Conservation (phyloP, 2,329 filamentous ascomycete species). For the Nemania sp. region DNA sequence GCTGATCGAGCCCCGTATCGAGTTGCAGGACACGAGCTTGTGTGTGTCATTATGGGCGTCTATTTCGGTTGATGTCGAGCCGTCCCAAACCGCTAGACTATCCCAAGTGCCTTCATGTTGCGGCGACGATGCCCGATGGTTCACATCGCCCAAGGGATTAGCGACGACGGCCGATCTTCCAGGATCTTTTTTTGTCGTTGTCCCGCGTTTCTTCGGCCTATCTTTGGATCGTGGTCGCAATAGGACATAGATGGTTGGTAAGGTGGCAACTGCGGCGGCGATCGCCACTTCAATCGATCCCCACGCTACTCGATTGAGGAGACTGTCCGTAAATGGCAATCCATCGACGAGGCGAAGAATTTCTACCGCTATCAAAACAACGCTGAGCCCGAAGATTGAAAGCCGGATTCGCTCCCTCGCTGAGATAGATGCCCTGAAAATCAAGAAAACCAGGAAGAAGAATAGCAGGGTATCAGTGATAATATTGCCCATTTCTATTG, state of each 20-base stretch:
- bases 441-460: slow-evolving; percentile 17
- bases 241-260: slow-evolving; percentile 25
- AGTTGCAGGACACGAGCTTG: not conserved
- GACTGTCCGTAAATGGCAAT: not conserved
- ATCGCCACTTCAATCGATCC: slow-evolving; percentile 23
- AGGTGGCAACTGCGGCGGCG: slow-evolving; percentile 19
- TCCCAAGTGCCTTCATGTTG: not conserved
- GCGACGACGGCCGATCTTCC: not conserved
- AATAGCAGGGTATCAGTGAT: slow-evolving; percentile 23
- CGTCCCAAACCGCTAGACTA: not conserved
- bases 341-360: slow-evolving; percentile 24
- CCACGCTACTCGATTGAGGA: slow-evolving; percentile 21
- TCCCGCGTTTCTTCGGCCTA: not conserved
- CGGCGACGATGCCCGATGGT: not conserved
- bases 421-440: slow-evolving; percentile 9
- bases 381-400: slow-evolving; percentile 12
- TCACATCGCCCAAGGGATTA: not conserved
- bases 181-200: not conserved
- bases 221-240: not conserved
- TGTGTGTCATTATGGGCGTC: not conserved
- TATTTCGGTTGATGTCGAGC: not conserved
- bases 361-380: slow-evolving; percentile 20
- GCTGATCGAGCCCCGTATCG: not conserved
- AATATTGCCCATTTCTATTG: slow-evolving; percentile 26
- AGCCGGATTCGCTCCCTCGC: slow-evolving; percentile 6